Conservation (phyloP, 1,284 basidiomycete genomes). For the Marasmius sp. region DNA sequence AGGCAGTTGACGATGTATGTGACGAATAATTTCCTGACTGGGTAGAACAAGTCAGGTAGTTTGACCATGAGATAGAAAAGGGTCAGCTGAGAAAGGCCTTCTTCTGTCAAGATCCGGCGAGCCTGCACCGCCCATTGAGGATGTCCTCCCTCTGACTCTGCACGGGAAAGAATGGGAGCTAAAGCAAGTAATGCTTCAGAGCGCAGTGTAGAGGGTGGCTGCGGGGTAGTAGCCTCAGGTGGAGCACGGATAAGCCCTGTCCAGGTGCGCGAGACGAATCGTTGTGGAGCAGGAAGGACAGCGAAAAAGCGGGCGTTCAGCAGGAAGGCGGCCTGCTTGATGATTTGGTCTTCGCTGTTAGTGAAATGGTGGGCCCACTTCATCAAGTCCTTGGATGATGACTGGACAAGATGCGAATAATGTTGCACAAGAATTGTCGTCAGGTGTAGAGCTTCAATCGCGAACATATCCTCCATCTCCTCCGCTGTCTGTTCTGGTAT, state of each 20-base stretch:
- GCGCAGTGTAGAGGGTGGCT: constrained; percentile 67
- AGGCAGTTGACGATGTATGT: constrained; percentile 93
- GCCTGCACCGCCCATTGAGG: constrained; percentile 91
- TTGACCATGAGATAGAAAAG: constrained; percentile 94
- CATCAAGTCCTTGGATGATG: constrained; percentile 92
- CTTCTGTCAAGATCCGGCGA: constrained; percentile 86
- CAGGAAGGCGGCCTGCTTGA: constrained; percentile 94
- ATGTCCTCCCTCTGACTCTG: constrained; percentile 61
- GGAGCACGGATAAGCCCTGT: constrained; percentile 86
- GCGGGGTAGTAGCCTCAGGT: constrained; percentile 55
- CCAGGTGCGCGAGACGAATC: constrained; percentile 96
- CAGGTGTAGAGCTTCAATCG: constrained; percentile 90
- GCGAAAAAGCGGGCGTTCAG: constrained; percentile 95
- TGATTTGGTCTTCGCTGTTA: constrained; percentile 82
- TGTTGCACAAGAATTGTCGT: constrained; percentile 89
- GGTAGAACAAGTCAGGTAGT: constrained; percentile 91
- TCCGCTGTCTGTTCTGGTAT: constrained; percentile 58
- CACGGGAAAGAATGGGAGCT: constrained; percentile 80
- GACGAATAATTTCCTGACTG: constrained; percentile 92
- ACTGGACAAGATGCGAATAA: constrained; percentile 75
- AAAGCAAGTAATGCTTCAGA: constrained; percentile 88
- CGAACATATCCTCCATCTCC: constrained; percentile 78
- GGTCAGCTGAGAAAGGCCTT: constrained; percentile 84
- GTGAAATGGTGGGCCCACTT: constrained; percentile 88
- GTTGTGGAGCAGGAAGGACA: constrained; percentile 87